Conservation (phyloP, 164 flowering plant genomes). For the Magnolia kwangsiensis region DNA sequence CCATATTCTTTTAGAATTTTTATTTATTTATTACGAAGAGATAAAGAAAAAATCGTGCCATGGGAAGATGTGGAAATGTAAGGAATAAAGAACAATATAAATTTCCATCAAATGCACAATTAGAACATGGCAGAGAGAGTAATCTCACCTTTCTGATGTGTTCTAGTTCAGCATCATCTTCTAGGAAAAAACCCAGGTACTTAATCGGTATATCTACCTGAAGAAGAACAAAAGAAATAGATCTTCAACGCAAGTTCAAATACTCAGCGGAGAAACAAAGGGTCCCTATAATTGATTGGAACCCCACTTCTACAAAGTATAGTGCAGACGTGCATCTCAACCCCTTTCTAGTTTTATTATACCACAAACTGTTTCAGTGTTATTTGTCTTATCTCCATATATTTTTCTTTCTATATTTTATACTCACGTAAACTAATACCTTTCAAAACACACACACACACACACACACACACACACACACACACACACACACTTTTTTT, state of each 20-base stretch:
- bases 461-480: too few species aligned
- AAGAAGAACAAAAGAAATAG: constrained; percentile 1
- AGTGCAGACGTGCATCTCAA: background rate
- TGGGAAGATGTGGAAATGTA: background rate
- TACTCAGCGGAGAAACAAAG: background rate
- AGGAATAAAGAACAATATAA: background rate
- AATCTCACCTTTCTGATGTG: constrained; percentile 61
- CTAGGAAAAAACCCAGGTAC: constrained; percentile 85
- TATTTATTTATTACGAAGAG: background rate
- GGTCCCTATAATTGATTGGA: background rate
- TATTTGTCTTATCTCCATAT: background rate
- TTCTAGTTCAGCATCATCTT: constrained; percentile 89
- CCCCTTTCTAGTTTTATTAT: background rate
- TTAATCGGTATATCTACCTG: constrained; percentile 93
- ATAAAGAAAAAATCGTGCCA: background rate
- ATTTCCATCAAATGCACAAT: background rate
- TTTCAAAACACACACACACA: too few species aligned
- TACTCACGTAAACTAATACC: background rate
- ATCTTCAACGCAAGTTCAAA: background rate
- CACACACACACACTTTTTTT: too few species aligned
- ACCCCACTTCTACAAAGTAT: too few species aligned
- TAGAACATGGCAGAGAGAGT: background rate
- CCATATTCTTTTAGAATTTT: background rate
- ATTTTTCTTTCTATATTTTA: background rate
- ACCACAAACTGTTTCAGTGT: background rate